Evolutionary conservation across 257 asterid species (phyloP), one percentile per base, ranked within the genome.

Genomic region (Handroanthus guayacan): DNA sequence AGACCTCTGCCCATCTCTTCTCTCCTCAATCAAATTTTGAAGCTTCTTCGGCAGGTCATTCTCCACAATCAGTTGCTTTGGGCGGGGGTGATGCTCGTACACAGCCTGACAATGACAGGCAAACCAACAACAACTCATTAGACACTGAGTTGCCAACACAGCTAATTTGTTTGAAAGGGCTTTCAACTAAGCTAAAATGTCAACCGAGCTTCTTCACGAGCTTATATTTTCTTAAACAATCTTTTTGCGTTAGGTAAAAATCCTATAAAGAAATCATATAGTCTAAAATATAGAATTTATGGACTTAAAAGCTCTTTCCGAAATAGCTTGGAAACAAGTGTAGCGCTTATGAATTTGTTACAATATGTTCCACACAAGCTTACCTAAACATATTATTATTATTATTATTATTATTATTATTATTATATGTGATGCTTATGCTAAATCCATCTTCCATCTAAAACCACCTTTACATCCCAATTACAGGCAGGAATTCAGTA

Each of bases 51-150:
- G 99, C 60, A 95, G 89, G 87, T 95, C 90, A 54, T 95, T 91
- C 90, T 93, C 99, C 81, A 95, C 96, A 31, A 95, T 95, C 83
- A 95, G 84, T 77, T 95, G 97, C 86, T 95, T 93, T n/a, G 99
- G 98, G 44, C 97, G 97, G 4, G 97, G 98, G 77, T 95, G 99
- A 75, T 91, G 97, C 86, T 93, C 98, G 52, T 95, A 95, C 10
- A 95, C 97, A 75, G 93, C 98, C 99, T 95, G 88, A 55, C 69
- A 78, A 66, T 48, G 34, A 55, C 69, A 77, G 62, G 48, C 48
- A 44, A 71, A 57, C 11, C 34, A 58, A 45, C 10, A 58, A 45
- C 10, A 48, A 18, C 65, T 18, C 68, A 67, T 70, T 75, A 77
- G 62, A 37, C 47, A 20, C 44, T 50, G 45, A 58, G 25, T 41